Evolutionary conservation across 2,329 filamentous ascomycete species (phyloP).

Genomic region (Paracamarosporium sp.): DNA sequence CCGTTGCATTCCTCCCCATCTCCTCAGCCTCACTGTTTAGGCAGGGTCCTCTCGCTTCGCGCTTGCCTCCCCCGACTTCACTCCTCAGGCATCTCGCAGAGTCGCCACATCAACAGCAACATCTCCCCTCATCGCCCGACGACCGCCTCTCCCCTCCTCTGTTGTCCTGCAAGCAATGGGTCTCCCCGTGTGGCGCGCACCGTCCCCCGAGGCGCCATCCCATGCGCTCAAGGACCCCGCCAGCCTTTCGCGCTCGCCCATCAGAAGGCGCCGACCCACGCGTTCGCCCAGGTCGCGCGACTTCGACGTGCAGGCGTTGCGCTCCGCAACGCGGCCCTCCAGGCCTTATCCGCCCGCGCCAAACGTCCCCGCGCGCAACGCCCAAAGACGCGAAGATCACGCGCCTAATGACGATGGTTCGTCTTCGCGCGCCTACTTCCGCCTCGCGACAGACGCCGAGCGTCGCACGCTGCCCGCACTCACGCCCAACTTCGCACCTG

Average conservation of each 20-base stretch:
- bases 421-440: slow-evolving; percentile 18
- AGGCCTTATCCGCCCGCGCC: slow-evolving; percentile 34
- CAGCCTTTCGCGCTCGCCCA: slow-evolving; percentile 57
- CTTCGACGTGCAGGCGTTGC: slow-evolving; percentile 22
- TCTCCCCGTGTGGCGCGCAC: slow-evolving; percentile 63
- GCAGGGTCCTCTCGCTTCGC: slow-evolving; percentile 22
- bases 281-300: slow-evolving; percentile 24
- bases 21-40: slow-evolving; percentile 29
- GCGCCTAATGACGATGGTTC: slow-evolving; percentile 12
- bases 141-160: slow-evolving; percentile 17
- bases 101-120: slow-evolving; percentile 28
- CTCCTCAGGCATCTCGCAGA: slow-evolving; percentile 28
- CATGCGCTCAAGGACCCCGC: slow-evolving; percentile 60
- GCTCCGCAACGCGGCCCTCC: slow-evolving; percentile 21
- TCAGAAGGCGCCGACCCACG: slow-evolving; percentile 57
- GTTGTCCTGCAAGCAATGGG: slow-evolving; percentile 50
- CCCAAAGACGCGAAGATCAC: slow-evolving; percentile 24
- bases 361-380: slow-evolving; percentile 39
- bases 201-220: slow-evolving; percentile 54
- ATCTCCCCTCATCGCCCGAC: slow-evolving; percentile 15
- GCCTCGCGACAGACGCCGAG: slow-evolving; percentile 12
- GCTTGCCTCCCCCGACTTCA: slow-evolving; percentile 20
- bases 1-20: not conserved
- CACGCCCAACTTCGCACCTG: slow-evolving; percentile 45
- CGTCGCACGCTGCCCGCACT: slow-evolving; percentile 32